Evolutionary conservation across 352 stramenopile genomes (phyloP), one percentile per base, ranked within the genome.

Genomic region (Globisporangium canariense): DNA sequence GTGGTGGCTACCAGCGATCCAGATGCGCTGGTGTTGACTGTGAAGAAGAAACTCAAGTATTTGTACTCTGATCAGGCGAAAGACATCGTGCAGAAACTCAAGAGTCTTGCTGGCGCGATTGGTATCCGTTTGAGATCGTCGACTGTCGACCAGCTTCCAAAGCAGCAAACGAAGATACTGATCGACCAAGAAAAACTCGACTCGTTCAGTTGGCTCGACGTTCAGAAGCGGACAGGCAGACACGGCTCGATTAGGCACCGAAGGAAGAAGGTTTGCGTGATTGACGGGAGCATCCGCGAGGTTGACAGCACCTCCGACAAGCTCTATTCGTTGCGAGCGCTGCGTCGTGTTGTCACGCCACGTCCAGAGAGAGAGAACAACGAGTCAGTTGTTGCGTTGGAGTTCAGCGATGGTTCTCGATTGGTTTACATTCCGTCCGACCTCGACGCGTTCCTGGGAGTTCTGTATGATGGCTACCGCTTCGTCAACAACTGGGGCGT

Each of bases 31-130:
- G 74, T 85, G 0, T 54, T 94, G 10, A 80, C 67, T 1, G 54
- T 83, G 14, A 83, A 83, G 55, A 76, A 75, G n/a, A 90, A 90
- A 55, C 34, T 86, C 41, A 81, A 86, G 56, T 92, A 90, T 54
- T 61, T 94, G 14, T 92, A 92, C 58, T 90, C 81, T 0, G 83
- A 90, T 34, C 78, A 89, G 40, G 75, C 67, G 22, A 66, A 67
- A 11, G 67, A 79, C 25, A 89, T 94, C 11, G 50, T 92, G 6
- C 68, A 88, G 30, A 88, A 83, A 60, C 77, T 92, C 64, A 80
- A 76, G 43, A 66, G 76, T 11, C 68, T 92, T 16, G 78, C 85
- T 50, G 85, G 85, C 46, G 69, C 87, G 25, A 83, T 94, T 30
- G 85, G 85, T 5, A 86, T 90, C 10, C 72, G 77, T 58, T 60